These are phyloP conservation scores for Castanea sativa DNA, from an alignment of 306 rosid genomes.

Conservation along the genomic window DNA sequence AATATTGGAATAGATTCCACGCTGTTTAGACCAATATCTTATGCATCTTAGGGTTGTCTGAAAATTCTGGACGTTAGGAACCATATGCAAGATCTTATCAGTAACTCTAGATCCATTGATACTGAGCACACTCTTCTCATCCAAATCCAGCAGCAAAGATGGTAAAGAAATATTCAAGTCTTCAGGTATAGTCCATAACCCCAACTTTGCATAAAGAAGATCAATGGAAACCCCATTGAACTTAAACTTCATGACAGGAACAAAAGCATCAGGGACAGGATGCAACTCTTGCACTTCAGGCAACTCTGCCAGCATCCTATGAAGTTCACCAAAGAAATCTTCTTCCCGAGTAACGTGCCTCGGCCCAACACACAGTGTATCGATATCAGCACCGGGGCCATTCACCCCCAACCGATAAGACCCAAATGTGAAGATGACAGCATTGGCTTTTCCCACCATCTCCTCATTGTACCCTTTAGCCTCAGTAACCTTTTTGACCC, in stretches of 20 bases:
- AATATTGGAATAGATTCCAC: slow-evolving; percentile 1
- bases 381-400: slow-evolving; percentile 1
- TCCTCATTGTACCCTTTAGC: not conserved
- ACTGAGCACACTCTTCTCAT: not conserved
- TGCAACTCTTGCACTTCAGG: not conserved
- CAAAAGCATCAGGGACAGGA: not conserved
- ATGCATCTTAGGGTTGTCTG: not conserved
- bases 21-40: not conserved
- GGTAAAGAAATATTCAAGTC: not conserved
- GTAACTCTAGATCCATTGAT: not conserved
- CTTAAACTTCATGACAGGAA: slow-evolving; percentile 6
- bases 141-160: not conserved
- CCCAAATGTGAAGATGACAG: not conserved
- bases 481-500: not conserved
- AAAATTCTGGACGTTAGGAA: not conserved
- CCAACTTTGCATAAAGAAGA: not conserved
- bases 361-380: slow-evolving; percentile 6
- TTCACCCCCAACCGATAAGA: not conserved
- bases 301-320: not conserved
- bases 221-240: not conserved
- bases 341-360: not conserved
- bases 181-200: not conserved
- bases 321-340: not conserved
- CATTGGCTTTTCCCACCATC: not conserved
- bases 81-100: not conserved